Evolutionary conservation across 306 rosid genomes (phyloP).

Genomic region (Ziziphus jujuba): DNA sequence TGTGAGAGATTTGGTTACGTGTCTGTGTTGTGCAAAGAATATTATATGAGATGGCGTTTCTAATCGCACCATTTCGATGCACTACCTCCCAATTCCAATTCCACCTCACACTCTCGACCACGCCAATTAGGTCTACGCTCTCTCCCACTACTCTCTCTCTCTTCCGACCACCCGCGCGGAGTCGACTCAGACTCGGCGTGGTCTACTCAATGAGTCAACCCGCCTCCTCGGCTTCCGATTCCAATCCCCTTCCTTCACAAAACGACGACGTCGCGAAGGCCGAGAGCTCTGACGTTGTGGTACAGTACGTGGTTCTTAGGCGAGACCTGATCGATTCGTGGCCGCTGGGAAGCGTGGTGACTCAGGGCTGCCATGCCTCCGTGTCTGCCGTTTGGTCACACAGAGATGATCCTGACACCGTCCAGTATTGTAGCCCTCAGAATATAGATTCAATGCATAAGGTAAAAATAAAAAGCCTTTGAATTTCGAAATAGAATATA

Average conservation of each 20-base stretch:
- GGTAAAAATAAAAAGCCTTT: conserved; percentile 35
- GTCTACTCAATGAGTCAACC: conserved; percentile 67
- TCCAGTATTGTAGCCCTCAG: conserved; percentile 64
- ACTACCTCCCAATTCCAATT: conserved; percentile 21
- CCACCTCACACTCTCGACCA: conserved; percentile 2
- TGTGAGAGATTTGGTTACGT: no score
- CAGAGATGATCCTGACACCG: conserved; percentile 61
- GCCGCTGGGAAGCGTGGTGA: conserved; percentile 84
- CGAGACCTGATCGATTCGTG: conserved; percentile 84
- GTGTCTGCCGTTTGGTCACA: conserved; percentile 75
- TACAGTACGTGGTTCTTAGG: conserved; percentile 93
- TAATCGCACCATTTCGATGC: conserved; percentile 34
- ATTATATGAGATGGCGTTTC: conserved; percentile 47
- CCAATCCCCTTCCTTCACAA: conserved; percentile 6
- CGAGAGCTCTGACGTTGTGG: conserved; percentile 47
- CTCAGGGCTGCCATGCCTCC: conserved; percentile 94
- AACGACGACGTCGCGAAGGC: conserved; percentile 27
- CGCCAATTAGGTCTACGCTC: conserved; percentile 13
- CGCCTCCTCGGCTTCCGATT: conserved; percentile 13
- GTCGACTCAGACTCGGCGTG: conserved; percentile 24
- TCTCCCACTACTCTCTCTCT: conserved; percentile 10
- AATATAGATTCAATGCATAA: conserved; percentile 83
- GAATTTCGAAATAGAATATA: background rate
- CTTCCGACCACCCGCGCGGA: conserved; percentile 22
- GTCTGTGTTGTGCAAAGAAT: no score